Conservation (phyloP, 2,329 filamentous ascomycete species). For the Ophiocordyceps sinensis region DNA sequence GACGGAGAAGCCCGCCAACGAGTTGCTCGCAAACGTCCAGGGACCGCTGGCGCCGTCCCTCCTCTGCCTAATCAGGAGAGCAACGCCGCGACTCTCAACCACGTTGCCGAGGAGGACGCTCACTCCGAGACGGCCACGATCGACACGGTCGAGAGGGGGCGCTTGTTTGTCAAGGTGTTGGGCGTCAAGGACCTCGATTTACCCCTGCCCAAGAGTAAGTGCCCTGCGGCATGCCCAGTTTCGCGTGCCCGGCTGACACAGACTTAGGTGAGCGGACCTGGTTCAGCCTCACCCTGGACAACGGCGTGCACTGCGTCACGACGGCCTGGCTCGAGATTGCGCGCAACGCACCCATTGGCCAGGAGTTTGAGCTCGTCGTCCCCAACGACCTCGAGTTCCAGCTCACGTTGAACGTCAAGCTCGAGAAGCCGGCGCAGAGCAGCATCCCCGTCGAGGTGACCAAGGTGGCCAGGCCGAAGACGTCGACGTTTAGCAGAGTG, state of each 20-base stretch:
- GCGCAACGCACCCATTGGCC: constrained; percentile 83
- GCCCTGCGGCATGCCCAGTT: background rate
- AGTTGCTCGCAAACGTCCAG: constrained; percentile 40
- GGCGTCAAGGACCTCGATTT: constrained; percentile 92
- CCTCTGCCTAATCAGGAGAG: constrained; percentile 82
- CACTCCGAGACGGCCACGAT: constrained; percentile 43
- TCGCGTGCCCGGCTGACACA: constrained; percentile 10
- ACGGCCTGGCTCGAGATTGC: constrained; percentile 91
- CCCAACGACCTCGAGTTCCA: constrained; percentile 98
- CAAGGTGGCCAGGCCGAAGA: constrained; percentile 56
- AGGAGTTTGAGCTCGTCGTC: constrained; percentile 96
- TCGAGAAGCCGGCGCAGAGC: constrained; percentile 62
- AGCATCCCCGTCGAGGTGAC: constrained; percentile 38
- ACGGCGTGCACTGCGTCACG: constrained; percentile 93
- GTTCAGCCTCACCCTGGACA: constrained; percentile 96
- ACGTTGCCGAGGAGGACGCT: constrained; percentile 55
- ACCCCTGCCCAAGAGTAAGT: constrained; percentile 76
- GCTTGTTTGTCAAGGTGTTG: constrained; percentile 97
- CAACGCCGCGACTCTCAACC: constrained; percentile 51
- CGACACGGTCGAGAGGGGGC: constrained; percentile 74
- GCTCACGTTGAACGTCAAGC: constrained; percentile 87
- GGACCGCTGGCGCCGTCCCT: constrained; percentile 49
- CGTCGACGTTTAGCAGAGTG: constrained; percentile 80
- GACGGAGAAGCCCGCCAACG: constrained; percentile 62
- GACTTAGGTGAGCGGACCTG: constrained; percentile 67